Evolutionary conservation across 2,329 filamentous ascomycete species (phyloP), one percentile per base, ranked within the genome.

Genomic region (Penicillium sp.): DNA sequence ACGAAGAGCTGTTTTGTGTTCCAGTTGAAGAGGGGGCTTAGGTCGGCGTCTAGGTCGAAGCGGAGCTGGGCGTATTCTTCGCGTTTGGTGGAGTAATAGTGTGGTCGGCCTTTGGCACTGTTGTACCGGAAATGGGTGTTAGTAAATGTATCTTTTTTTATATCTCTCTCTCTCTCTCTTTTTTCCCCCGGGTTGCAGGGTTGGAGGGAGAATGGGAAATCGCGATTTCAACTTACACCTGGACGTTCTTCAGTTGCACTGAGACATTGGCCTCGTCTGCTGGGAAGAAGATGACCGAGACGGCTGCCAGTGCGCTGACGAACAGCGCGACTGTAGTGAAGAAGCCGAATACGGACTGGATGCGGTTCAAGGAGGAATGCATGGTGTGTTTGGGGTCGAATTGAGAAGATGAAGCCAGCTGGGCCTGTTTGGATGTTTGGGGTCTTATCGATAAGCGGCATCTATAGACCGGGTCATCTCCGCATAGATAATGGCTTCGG

Each of bases 1-100:
- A 97, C 87, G 78, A 97, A 99, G 69, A 99, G 80, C 78, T 97
- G 91, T 77, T 99, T 99, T 21, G 95, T 99, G 82, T 99, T 99
- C 94, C 93, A 99, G 71, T 90, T 96, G 84, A 97, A 97, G 67
- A 99, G 90, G 43, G 88, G 88, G 59, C 87, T 89, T 59, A 99
- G 84, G 78, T 99, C 93, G 82, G 92, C 89, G 70, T 96, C 89
- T 58, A 99, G 84, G 69, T 92, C 90, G 82, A 99, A 99, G 73
- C 88, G 89, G 72, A 99, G 88, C 72, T 94, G 87, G 66, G 93
- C 94, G 75, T 97, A 97, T 78, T 99, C 94, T 77, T 97, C 92
- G 76, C 90, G 91, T 76, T 94, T 95, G 50, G 84, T 81, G 65
- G 87, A 90, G 81, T 97, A 96, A 83, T 97, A 97, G 75, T 97